Base-by-base conservation (phyloP, 352 stramenopile species). In the Globisporangium solare region DNA sequence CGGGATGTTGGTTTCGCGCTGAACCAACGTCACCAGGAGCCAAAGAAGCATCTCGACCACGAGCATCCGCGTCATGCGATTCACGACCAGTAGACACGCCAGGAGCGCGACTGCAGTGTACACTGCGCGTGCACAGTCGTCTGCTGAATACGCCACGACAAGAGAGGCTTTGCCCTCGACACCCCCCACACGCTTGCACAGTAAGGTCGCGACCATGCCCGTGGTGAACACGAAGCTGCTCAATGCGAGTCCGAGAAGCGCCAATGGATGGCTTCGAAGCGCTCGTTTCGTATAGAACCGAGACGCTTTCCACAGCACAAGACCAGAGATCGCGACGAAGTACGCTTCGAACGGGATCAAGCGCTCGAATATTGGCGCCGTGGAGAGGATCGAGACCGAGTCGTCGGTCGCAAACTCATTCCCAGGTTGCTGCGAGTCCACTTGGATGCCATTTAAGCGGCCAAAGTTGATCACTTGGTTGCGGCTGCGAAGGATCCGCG, bases 391-490 rank as follows among this genome's bases (percentile, higher is more conserved):
- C 8, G 86, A 92, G 12, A 92, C 66, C 3, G 82, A 92, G 48
- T 95, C 75, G 31, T 95, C 83, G 10, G 60, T 63, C 2, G 81
- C 85, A 56, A 93, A 92, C 40, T 87, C 81, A 31, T 87, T 89
- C 48, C 85, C 85, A 32, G 63, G 51, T 6, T 67, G 39, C 14
- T 68, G 76, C 0, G 70, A 41, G 22, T 91, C 70, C 8, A 87
- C 64, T 32, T 63, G 3, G 20, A 95, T 50, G 1, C 55, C 64
- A 47, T 94, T 94, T 6, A 96, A 58, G 24, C 83, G 65, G 3
- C 76, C 83, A 58, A 95, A 95, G 58, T 96, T 96, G 52, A 95
- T 95, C 31, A 96, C 64, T 65, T 95, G 86, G 60, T 92, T 94
- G 41, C 87, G 83, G 48, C 69, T 58, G 14, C 87, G 83, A 15